Evolutionary conservation across 768 basidiomycete species (phyloP).

Genomic region (Serendipita sp.): DNA sequence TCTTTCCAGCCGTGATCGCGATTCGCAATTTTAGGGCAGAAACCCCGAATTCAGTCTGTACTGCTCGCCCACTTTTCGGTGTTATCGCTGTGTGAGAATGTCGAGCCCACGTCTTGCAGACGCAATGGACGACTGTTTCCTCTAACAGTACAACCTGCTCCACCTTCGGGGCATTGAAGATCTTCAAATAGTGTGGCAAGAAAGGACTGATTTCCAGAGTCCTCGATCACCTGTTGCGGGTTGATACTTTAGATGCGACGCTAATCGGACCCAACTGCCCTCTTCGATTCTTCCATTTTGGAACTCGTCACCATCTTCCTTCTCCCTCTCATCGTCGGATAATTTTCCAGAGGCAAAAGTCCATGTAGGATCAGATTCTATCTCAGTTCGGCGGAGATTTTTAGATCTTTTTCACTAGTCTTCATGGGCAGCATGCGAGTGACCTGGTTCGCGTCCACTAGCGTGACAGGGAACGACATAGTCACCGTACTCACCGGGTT

Average conservation of each 20-base stretch:
- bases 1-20: too few species aligned
- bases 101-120: too few species aligned
- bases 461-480: conserved; percentile 45
- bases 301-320: conserved; percentile 50
- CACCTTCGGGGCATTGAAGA: too few species aligned
- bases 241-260: conserved; percentile 36
- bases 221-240: too few species aligned
- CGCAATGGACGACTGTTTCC: too few species aligned
- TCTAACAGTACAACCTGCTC: too few species aligned
- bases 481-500: conserved; percentile 71
- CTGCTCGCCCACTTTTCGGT: too few species aligned
- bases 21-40: too few species aligned
- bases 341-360: conserved; percentile 7
- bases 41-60: too few species aligned
- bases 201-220: too few species aligned
- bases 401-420: conserved; percentile 63
- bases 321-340: conserved; percentile 40
- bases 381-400: conserved; percentile 50
- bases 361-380: conserved; percentile 20
- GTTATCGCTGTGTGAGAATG: too few species aligned
- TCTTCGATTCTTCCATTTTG: conserved; percentile 62
- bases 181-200: too few species aligned
- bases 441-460: conserved; percentile 64
- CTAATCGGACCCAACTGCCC: conserved; percentile 65
- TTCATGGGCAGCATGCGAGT: conserved; percentile 65